Evolutionary conservation across 2,329 filamentous ascomycete genomes (phyloP), one percentile per base, ranked within the genome.

Genomic region (Sclerotinia nivalis): DNA sequence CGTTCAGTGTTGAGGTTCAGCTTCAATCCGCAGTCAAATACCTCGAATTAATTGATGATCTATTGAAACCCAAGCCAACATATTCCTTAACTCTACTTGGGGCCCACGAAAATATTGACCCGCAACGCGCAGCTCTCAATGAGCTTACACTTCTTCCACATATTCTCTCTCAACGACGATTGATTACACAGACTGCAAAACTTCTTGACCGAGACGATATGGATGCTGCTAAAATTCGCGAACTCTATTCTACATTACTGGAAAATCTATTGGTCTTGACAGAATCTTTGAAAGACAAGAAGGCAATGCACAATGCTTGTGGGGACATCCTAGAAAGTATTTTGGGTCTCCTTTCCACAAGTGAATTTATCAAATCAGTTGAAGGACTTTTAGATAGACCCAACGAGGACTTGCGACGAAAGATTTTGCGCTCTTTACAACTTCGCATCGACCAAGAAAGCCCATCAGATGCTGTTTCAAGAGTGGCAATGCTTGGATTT

Each of bases 341-440:
- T n/a, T 85, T 99, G 65, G 91, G 92, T 72, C 86, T 97, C 9
- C 85, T 97, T 55, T 95, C 94, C 0, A 93, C 95, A 4, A 86
- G 89, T 66, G 93, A 97, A 80, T 96, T 98, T 79, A 89, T 98
- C 79, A 92, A 93, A 78, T 92, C 93, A 13, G 91, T 96, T 54
- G 92, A 97, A 78, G 88, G 89, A 40, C 84, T 99, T 43, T 87
- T 98, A 49, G 87, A 92, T 74, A 88, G 90, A 62, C 88, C 91
- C 8, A 89, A 93, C 73, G 86, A 92, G 74, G 88, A 91, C 62
- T 84, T 95, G 65, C 91, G 92, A 1, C 89, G 91, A 73, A 94
- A 92, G 81, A 92, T 93, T 62, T 87, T 95, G 72, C 90, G 86
- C 71, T 91, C 95, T 1, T 86, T 99, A 28, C 93, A 96, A 77